phyloP scores from a whole-genome alignment of 2,329 filamentous ascomycete genomes.

The Bipolaris oryzae region DNA sequence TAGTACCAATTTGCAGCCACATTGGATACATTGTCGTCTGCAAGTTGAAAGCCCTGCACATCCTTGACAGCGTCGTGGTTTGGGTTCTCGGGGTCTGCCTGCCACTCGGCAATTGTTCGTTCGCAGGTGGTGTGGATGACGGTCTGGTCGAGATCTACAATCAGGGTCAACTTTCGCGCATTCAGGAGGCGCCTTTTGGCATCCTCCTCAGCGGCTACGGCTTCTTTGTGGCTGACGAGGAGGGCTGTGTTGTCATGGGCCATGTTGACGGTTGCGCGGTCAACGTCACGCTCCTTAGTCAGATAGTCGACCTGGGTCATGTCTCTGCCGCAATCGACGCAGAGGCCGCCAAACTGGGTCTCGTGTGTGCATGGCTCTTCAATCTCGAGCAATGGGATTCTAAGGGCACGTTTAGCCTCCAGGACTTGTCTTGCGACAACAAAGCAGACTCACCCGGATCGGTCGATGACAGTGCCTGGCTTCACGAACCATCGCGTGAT shows the following conservation, averaged over 20 bases:
- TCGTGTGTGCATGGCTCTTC: constrained; percentile 92
- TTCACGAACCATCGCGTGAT: constrained; percentile 77
- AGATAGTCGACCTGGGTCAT: constrained; percentile 92
- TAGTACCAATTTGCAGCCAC: constrained; percentile 75
- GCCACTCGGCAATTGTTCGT: constrained; percentile 95
- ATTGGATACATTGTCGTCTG: constrained; percentile 67
- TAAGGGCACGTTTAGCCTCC: constrained; percentile 34
- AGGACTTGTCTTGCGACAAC: not conserved
- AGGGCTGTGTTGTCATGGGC: constrained; percentile 88
- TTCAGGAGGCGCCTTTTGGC: constrained; percentile 81
- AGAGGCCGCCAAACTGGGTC: constrained; percentile 88
- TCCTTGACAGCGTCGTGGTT: constrained; percentile 91
- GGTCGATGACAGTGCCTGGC: constrained; percentile 66
- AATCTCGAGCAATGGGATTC: constrained; percentile 70
- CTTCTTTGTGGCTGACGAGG: constrained; percentile 82
- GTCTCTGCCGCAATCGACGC: constrained; percentile 90
- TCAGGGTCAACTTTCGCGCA: constrained; percentile 84
- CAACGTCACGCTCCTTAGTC: constrained; percentile 76
- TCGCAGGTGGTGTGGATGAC: constrained; percentile 98
- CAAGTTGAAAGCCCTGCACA: constrained; percentile 84
- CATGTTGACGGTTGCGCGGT: constrained; percentile 92
- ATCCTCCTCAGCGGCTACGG: constrained; percentile 81
- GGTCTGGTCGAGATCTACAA: constrained; percentile 97
- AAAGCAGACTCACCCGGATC: constrained; percentile 25
- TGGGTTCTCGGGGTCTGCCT: constrained; percentile 82